A percentile compares a stretch with the other conserved stretches of the same genome.
Evolutionary conservation across 23 red algal species (phyloP).

Genomic region (Agarophyton chilense): DNA sequence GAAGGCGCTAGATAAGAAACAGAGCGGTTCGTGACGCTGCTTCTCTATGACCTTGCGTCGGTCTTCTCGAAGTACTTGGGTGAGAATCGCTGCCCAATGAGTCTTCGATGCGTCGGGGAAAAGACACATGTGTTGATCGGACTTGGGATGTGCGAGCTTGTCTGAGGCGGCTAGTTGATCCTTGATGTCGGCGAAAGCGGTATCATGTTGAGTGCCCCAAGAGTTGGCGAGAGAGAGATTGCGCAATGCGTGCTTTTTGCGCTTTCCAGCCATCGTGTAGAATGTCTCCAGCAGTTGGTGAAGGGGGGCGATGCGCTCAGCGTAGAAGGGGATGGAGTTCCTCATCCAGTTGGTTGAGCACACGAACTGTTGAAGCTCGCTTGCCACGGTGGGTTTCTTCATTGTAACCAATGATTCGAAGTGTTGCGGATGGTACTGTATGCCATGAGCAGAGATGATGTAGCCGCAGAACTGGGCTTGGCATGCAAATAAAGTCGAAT

Average conservation of each 20-base stretch:
- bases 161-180: constrained; percentile 25
- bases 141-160: constrained; percentile 33
- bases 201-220: constrained; percentile 31
- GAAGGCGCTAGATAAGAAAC: constrained; percentile 23
- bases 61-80: not conserved
- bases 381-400: not conserved
- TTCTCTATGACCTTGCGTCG: not conserved
- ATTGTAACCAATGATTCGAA: not conserved
- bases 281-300: not conserved
- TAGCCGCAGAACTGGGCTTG: not conserved
- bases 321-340: not conserved
- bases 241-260: constrained; percentile 13
- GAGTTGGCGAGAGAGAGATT: constrained; percentile 20
- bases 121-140: not conserved
- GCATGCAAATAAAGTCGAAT: not conserved
- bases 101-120: constrained; percentile 46
- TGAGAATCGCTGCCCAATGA: constrained; percentile 20
- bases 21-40: constrained; percentile 16
- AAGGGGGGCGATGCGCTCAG: not conserved
- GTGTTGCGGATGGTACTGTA: not conserved
- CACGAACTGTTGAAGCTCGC: constrained; percentile 12
- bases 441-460: not conserved
- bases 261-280: not conserved
- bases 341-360: constrained; percentile 42
- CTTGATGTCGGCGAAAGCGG: constrained; percentile 44